These are phyloP conservation scores for Acanthamoeba royreba DNA, from an alignment of 208 protist genomes.

Conservation along the genomic window DNA sequence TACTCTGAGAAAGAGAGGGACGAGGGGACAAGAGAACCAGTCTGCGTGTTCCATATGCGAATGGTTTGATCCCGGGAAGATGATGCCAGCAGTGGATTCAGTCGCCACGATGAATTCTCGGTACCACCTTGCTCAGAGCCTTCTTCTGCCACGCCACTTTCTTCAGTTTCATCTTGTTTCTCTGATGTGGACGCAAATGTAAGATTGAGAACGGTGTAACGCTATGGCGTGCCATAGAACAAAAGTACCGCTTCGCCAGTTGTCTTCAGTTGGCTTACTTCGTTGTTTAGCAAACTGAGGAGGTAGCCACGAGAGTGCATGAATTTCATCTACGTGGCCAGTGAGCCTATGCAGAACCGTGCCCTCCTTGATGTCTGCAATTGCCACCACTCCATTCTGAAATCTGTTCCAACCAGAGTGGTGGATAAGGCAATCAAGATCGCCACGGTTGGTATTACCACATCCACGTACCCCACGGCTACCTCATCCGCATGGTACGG, in stretches of 20 bases:
- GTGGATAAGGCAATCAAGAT: not conserved
- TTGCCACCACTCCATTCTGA: conserved; percentile 1
- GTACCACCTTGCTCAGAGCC: not conserved
- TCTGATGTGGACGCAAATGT: not conserved
- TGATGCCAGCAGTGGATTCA: not conserved
- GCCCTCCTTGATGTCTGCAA: not conserved
- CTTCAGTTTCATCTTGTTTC: not conserved
- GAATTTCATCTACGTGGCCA: conserved; percentile 20
- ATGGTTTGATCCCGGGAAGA: conserved; percentile 13
- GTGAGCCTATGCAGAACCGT: not conserved
- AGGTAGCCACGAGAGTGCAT: not conserved
- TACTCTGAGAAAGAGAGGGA: not conserved
- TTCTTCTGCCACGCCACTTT: not conserved
- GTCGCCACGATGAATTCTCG: not conserved
- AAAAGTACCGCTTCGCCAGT: not conserved
- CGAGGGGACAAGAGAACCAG: not conserved
- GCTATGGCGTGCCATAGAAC: too few species aligned
- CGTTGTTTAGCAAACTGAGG: not conserved
- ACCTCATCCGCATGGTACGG: not conserved
- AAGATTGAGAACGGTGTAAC: too few species aligned
- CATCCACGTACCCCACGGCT: not conserved
- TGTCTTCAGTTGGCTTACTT: not conserved
- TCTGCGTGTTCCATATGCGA: conserved; percentile 19
- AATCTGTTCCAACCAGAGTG: not conserved
- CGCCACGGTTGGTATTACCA: too few species aligned